phyloP scores from a whole-genome alignment of 2,329 filamentous ascomycete species.

The Stagonosporopsis cucurbitacearum region DNA sequence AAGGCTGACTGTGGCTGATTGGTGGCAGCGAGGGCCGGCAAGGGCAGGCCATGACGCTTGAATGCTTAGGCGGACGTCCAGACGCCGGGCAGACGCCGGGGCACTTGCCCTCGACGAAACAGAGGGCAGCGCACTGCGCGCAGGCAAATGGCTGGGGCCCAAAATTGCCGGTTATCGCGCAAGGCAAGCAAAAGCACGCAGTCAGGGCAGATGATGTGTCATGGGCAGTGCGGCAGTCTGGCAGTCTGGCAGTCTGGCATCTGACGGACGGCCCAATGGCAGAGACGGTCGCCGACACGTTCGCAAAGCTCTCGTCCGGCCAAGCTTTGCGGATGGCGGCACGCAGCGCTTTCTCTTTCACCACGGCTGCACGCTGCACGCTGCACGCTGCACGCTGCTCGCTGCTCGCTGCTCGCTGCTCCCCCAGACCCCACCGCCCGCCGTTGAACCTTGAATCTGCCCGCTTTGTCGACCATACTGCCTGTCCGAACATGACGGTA shows the following conservation, averaged over 20 bases:
- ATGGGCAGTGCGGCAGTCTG: not conserved
- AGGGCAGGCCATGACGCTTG: slow-evolving; percentile 6
- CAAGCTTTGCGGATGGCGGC: slow-evolving; percentile 12
- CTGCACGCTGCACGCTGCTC: too few relatives aligned
- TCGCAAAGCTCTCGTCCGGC: slow-evolving; percentile 9
- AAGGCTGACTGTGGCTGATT: slow-evolving; percentile 6
- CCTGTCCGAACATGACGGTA: slow-evolving; percentile 24
- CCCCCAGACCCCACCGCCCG: slow-evolving; percentile 7
- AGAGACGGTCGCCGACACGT: slow-evolving; percentile 9
- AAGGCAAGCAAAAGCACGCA: too few relatives aligned
- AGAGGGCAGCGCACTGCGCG: not conserved
- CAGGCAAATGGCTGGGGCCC: too few relatives aligned
- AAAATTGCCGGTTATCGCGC: too few relatives aligned
- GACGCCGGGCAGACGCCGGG: slow-evolving; percentile 5
- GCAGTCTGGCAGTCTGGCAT: not conserved
- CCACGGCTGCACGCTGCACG: slow-evolving; percentile 6
- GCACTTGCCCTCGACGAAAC: not conserved
- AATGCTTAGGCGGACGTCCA: slow-evolving; percentile 1
- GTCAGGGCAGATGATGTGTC: slow-evolving; percentile 13
- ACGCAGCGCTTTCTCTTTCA: slow-evolving; percentile 15
- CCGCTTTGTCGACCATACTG: slow-evolving; percentile 9
- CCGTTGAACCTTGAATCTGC: slow-evolving; percentile 14
- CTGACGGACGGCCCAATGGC: slow-evolving; percentile 4
- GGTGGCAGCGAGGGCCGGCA: slow-evolving; percentile 6
- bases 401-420: slow-evolving; percentile 11